Evolutionary conservation across 1,139 yeast species (phyloP), one percentile per base, ranked within the genome.

Genomic region (Eremothecium coryli): DNA sequence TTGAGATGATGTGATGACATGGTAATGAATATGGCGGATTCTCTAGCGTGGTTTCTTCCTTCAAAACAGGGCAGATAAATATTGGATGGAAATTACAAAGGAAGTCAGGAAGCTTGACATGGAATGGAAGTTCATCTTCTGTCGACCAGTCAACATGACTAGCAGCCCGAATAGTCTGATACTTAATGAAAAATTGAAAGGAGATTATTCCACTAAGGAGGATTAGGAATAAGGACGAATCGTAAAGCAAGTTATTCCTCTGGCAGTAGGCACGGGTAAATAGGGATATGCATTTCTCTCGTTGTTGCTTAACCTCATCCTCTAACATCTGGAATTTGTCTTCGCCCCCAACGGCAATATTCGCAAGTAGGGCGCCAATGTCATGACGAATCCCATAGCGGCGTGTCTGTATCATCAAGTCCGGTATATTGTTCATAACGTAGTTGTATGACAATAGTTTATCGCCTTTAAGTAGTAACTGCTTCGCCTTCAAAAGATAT

Each of bases 51-150:
- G 82, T 70, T 50, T 88, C 95, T 47, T 85, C 95, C 55, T 84
- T 82, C 5, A 90, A 72, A 2, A 86, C 88, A 0, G 96, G 96
- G 55, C 96, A 86, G 4, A 85, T 86, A 56, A 85, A 86, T 3
- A 86, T 76, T 0, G 94, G 84, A 57, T 86, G 96, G 58, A 76
- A 82, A 38, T 68, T 57, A 32, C 64, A 64, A 32, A 73, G 54
- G 21, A 58, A 58, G 0, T 57, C 54, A 0, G 84, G 82, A 18
- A 76, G 54, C 20, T 68, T 66, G 25, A 74, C 66, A 40, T 73
- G 81, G 35, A 76, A 72, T 3, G 82, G 82, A 20, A 76, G 52
- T 51, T 76, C 82, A 41, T 70, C 64, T 23, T 60, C 53, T 0
- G 74, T 63, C 1, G 76, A 64, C 80, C 80, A 73, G 39, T 70